Conservation (phyloP, 768 basidiomycete species). For the Mycena vitilis region DNA sequence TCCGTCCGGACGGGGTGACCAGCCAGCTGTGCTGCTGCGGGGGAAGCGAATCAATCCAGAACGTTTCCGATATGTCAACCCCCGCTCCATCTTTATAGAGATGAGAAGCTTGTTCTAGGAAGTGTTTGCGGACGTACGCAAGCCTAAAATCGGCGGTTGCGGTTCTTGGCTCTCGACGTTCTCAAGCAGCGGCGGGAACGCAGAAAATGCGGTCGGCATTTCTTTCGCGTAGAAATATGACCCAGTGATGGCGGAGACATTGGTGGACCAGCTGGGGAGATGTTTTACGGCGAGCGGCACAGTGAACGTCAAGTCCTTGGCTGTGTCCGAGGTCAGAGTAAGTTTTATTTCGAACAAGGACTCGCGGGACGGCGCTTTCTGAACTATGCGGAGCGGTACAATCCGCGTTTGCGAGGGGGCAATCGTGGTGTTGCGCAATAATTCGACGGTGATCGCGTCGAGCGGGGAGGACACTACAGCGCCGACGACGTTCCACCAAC, state of each 20-base stretch:
- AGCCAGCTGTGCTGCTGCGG: slow-evolving; percentile 76
- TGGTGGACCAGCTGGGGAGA: slow-evolving; percentile 52
- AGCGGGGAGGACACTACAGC: slow-evolving; percentile 1
- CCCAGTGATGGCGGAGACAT: slow-evolving; percentile 57
- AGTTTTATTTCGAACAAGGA: slow-evolving; percentile 52
- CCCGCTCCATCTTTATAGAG: slow-evolving; percentile 81
- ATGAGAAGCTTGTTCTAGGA: neutral
- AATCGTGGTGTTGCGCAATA: slow-evolving; percentile 51
- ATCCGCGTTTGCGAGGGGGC: slow-evolving; percentile 74
- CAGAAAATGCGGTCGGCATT: slow-evolving; percentile 68
- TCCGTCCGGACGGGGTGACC: slow-evolving; percentile 84
- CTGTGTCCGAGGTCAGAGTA: slow-evolving; percentile 47
- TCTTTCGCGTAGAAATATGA: slow-evolving; percentile 69
- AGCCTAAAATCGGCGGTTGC: slow-evolving; percentile 67
- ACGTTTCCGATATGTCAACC: slow-evolving; percentile 67
- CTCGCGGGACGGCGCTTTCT: slow-evolving; percentile 50
- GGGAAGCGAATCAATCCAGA: slow-evolving; percentile 76
- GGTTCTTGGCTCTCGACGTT: slow-evolving; percentile 38
- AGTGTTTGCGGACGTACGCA: slow-evolving; percentile 61
- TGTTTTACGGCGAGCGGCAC: slow-evolving; percentile 60
- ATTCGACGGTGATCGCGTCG: slow-evolving; percentile 45
- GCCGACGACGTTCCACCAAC: slow-evolving; percentile 67
- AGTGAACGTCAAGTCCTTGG: slow-evolving; percentile 41
- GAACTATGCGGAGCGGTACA: slow-evolving; percentile 63
- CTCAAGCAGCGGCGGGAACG: slow-evolving; percentile 62